Conservation (phyloP, 1,284 basidiomycete genomes). For the Quambalaria eucalypti region DNA sequence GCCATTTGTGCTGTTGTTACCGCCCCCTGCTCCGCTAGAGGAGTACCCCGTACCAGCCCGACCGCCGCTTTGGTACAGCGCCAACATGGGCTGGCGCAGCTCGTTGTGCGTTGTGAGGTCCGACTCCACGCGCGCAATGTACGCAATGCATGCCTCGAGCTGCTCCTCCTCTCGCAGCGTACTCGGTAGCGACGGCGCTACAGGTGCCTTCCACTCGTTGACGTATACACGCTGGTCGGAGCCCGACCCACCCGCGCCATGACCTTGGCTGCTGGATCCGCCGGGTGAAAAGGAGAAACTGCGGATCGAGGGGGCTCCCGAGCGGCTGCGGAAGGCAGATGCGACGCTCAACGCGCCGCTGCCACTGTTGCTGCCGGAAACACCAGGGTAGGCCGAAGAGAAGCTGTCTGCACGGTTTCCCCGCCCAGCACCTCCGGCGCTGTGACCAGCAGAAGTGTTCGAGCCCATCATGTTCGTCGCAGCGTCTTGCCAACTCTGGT, state of each 20-base stretch:
- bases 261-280: background rate
- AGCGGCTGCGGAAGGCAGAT: background rate
- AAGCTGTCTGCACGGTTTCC: background rate
- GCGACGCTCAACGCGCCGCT: background rate
- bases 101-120: constrained; percentile 77
- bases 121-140: constrained; percentile 55
- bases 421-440: background rate
- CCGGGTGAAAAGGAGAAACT: background rate
- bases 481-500: constrained; percentile 11
- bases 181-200: constrained; percentile 71
- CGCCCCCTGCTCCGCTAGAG: background rate
- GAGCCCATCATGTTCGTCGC: background rate
- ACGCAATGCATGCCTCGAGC: constrained; percentile 18
- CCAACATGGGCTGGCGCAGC: constrained; percentile 70
- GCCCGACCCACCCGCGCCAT: too few species aligned
- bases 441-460: too few species aligned
- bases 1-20: too few species aligned
- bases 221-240: constrained; percentile 64
- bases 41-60: background rate
- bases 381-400: background rate
- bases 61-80: constrained; percentile 59
- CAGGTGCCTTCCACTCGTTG: constrained; percentile 87
- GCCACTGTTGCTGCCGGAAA: background rate
- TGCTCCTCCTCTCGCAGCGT: constrained; percentile 84
- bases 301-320: background rate